Evolutionary conservation across 2,329 filamentous ascomycete species (phyloP).

Genomic region (Mycogone perniciosa): DNA sequence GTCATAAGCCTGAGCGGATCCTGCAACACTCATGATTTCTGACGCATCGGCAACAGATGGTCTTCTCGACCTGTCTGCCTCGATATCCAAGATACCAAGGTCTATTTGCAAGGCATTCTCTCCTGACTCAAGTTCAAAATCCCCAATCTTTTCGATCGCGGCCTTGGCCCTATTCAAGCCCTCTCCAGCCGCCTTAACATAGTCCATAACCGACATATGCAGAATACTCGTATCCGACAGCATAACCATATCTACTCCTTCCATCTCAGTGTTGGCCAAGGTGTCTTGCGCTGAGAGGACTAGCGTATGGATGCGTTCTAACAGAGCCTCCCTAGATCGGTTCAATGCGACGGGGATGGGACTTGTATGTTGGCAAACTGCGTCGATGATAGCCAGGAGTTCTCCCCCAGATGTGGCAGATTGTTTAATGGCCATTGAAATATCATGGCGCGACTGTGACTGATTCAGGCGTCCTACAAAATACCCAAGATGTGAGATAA

Average conservation of each 20-base stretch:
- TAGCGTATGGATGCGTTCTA: constrained; percentile 70
- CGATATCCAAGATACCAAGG: constrained; percentile 42
- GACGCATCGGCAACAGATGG: constrained; percentile 29
- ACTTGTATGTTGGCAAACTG: constrained; percentile 71
- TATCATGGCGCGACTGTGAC: constrained; percentile 80
- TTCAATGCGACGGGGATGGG: constrained; percentile 61
- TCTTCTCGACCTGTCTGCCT: constrained; percentile 28
- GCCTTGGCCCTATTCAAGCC: constrained; percentile 82
- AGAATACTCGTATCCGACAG: constrained; percentile 72
- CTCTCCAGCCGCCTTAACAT: constrained; percentile 84
- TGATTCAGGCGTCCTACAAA: constrained; percentile 90
- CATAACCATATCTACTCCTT: constrained; percentile 72
- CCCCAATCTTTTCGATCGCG: constrained; percentile 81
- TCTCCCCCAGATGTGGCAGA: constrained; percentile 76
- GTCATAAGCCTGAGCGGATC: constrained; percentile 32
- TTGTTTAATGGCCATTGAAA: constrained; percentile 75
- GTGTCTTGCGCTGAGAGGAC: constrained; percentile 77
- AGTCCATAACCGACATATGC: constrained; percentile 73
- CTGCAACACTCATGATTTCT: constrained; percentile 33
- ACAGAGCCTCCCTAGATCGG: constrained; percentile 68
- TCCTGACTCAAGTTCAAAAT: constrained; percentile 80
- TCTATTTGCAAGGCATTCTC: constrained; percentile 49
- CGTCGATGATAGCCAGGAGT: constrained; percentile 72
- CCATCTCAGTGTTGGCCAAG: constrained; percentile 60
- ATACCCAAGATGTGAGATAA: constrained; percentile 83